Evolutionary conservation across 2,329 filamentous ascomycete species (phyloP).

Genomic region (Thermothelomyces thermophilus): DNA sequence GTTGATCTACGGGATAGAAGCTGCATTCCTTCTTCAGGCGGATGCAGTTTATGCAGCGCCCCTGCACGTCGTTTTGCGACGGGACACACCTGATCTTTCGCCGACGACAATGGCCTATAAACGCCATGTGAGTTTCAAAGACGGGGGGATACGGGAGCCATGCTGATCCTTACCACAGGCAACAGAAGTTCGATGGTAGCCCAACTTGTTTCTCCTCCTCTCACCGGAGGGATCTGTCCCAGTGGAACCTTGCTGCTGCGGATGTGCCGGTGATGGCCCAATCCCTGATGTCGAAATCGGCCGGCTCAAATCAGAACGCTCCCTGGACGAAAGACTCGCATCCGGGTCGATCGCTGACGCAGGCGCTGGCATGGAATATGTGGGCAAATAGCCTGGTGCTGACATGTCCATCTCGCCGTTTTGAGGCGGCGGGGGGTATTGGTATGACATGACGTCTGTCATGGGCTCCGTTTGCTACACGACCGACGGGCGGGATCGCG

Average conservation of each 20-base stretch:
- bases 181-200: conserved; percentile 90
- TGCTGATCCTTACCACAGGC: conserved; percentile 73
- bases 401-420: conserved; percentile 38
- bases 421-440: conserved; percentile 40
- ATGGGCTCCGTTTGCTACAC: conserved; percentile 29
- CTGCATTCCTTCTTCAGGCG: conserved; percentile 90
- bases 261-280: conserved; percentile 33
- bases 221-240: conserved; percentile 38
- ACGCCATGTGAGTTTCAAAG: conserved; percentile 14
- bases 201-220: conserved; percentile 76
- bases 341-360: conserved; percentile 30
- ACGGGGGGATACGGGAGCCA: conserved; percentile 1
- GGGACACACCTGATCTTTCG: conserved; percentile 90
- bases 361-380: conserved; percentile 30
- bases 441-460: conserved; percentile 44
- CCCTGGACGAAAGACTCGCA: conserved; percentile 30
- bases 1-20: conserved; percentile 83
- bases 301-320: conserved; percentile 40
- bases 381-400: conserved; percentile 33
- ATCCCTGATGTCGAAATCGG: conserved; percentile 46
- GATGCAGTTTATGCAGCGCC: conserved; percentile 87
- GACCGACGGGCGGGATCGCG: conserved; percentile 24
- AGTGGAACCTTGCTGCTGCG: conserved; percentile 27
- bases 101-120: conserved; percentile 76
- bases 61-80: conserved; percentile 62